Percentiles rank a stretch among this genome's conserved stretches.
Evolutionary conservation across 2,329 filamentous ascomycete species (phyloP).

Genomic region (Sarocladiaceae sp.): DNA sequence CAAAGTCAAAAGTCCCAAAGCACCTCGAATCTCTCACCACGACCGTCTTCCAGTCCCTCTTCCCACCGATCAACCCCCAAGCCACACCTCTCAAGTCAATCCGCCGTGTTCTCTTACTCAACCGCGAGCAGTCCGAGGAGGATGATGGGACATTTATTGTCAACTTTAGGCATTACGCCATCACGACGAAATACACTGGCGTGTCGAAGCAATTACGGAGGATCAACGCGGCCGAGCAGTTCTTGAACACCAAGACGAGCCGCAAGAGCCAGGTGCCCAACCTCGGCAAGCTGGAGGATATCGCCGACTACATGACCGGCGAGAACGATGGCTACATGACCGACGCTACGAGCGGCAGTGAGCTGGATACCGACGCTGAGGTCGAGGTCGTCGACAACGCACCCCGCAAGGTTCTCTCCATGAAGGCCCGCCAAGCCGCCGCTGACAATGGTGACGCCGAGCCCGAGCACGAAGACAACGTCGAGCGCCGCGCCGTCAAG

Average conservation of each 20-base stretch:
- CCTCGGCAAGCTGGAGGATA: slow-evolving; percentile 83
- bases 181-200: slow-evolving; percentile 80
- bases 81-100: slow-evolving; percentile 87
- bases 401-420: slow-evolving; percentile 55
- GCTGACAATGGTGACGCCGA: slow-evolving; percentile 34
- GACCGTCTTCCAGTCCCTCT: slow-evolving; percentile 91
- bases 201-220: slow-evolving; percentile 78
- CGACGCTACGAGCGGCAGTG: slow-evolving; percentile 69
- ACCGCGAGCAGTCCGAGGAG: slow-evolving; percentile 63
- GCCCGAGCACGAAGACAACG: slow-evolving; percentile 44
- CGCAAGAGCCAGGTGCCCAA: slow-evolving; percentile 73
- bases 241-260: slow-evolving; percentile 54
- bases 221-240: slow-evolving; percentile 78
- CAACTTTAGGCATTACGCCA: slow-evolving; percentile 89
- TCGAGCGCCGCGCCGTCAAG: slow-evolving; percentile 85
- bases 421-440: slow-evolving; percentile 38
- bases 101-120: slow-evolving; percentile 80
- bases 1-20: slow-evolving; percentile 70
- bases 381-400: slow-evolving; percentile 72
- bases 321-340: slow-evolving; percentile 78
- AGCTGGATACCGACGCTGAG: slow-evolving; percentile 90
- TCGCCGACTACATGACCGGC: slow-evolving; percentile 90
- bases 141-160: slow-evolving; percentile 70
- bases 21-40: slow-evolving; percentile 91
- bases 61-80: slow-evolving; percentile 92